Base-by-base conservation (phyloP, 2,329 filamentous ascomycete genomes). In the Diaporthe eres region DNA sequence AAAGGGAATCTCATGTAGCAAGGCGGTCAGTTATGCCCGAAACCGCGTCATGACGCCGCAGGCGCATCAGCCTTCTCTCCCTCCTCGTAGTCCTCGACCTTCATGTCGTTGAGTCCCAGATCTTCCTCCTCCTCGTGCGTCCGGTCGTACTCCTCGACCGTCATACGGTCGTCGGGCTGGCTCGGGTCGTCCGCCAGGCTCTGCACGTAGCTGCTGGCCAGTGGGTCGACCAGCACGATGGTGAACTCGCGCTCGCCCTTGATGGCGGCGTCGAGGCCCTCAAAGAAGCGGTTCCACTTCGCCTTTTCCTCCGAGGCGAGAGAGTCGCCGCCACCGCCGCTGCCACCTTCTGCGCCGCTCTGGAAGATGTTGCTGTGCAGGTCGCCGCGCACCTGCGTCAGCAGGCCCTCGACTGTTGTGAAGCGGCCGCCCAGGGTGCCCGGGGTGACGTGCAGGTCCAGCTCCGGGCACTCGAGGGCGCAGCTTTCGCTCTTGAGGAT, bases 401-500 rank as follows among this genome's bases (percentile, higher is more conserved):
- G 88, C 28, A 98, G 91, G 77, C 97, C 97, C 85, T 99, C 97
- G 28, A 99, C 93, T 0, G 97, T 99, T 28, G 97, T 99, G 88
- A 99, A 99, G 75, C 97, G 93, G 25, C 97, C 97, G 77, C 97
- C 97, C 25, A 99, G 91, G 0, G 97, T 99, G 74, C 97, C 97
- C 0, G 96, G 95, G 84, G 98, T 95, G 78, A 98, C 95, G 72
- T 92, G 91, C 15, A 99, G 92, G 79, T 93, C 91, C 25, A 98
- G 92, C 82, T 99, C 96, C 0, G 95, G 94, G 83, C 95, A 98
- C 81, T 93, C 91, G 77, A 99, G 89, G 17, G 92, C 93, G 82
- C 97, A 98, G 37, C 94, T 97, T 85, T 99, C 97, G 79, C 94
- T 95, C 88, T 99, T 99, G 81, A 99, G 92, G 77, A 99, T 98